Base-by-base conservation (phyloP, 2,329 filamentous ascomycete genomes). In the Plectosphaerella cucumerina region DNA sequence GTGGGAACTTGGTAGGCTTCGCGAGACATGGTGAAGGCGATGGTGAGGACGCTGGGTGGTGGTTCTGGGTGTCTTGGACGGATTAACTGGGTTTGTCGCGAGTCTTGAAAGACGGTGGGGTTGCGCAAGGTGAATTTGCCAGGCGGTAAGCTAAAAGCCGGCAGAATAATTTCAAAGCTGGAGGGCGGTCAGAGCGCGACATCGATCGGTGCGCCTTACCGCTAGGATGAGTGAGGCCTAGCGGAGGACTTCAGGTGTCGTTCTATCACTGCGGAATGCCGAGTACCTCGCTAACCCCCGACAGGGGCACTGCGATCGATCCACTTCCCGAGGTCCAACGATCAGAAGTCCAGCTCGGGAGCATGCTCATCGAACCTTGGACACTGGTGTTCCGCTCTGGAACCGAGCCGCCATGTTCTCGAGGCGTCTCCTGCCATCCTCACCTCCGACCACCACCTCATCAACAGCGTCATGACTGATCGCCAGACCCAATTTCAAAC, bases 1-100 rank as follows among this genome's bases (percentile, higher is more conserved):
- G 82, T 79, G 49, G 88, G 87, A 54, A 89, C 82, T 64, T 89
- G 84, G 74, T 92, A 93, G 56, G 84, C 79, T 80, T 92, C 89
- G 72, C 87, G 86, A 52, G 84, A 85, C 81, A 87, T 74, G 26
- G n/a, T 6, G 17, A 12, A 10, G 48, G n/a, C 11, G 17, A 12
- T 17, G 48, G 10, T 52, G 37, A 17, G 17, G 35, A 14, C 9
- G 35, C 26, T 48, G 41, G 17, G 18, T 39, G 11, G 23, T 22
- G 23, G 26, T 21, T 42, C 37, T n/a, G 31, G 48, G 6, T 20
- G 18, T 17, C 5, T 49, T 14, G 10, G 48, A 3, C 14, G 15
- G 37, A 18, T 11, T 15, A 15, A n/a, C 20, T 23, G 14, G 35
- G 47, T 15, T 6, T 39, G 31, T 42, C 14, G 22, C 17, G n/a